phyloP scores from a whole-genome alignment of 1,284 basidiomycete species.

The Pascua sp. region DNA sequence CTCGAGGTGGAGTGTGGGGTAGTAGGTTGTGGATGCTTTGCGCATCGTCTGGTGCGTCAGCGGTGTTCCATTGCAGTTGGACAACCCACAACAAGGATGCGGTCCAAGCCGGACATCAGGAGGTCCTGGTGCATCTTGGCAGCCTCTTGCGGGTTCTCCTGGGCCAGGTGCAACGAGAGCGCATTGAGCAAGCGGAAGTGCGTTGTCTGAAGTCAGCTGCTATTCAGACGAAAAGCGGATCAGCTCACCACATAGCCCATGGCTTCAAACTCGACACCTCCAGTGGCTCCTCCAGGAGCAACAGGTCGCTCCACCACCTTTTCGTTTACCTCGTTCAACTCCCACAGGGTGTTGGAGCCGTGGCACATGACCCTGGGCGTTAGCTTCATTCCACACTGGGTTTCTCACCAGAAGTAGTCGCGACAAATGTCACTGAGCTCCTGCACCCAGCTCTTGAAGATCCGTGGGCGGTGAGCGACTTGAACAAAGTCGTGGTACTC shows the following conservation, averaged over 20 bases:
- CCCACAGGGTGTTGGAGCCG: conserved; percentile 85
- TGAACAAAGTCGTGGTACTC: conserved; percentile 80
- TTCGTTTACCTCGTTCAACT: conserved; percentile 74
- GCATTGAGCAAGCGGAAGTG: conserved; percentile 81
- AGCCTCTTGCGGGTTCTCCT: conserved; percentile 62
- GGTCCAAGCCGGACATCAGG: conserved; percentile 81
- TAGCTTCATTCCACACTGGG: not conserved
- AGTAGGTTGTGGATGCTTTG: conserved; percentile 87
- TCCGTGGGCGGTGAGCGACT: conserved; percentile 70
- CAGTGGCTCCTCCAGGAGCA: conserved; percentile 96
- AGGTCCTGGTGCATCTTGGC: conserved; percentile 76
- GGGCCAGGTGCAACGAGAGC: conserved; percentile 61
- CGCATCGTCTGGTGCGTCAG: conserved; percentile 66
- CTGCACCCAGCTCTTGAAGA: conserved; percentile 86
- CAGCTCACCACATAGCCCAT: conserved; percentile 83
- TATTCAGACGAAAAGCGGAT: too few species aligned
- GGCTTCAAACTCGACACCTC: conserved; percentile 95
- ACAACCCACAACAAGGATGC: conserved; percentile 43
- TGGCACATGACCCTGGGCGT: conserved; percentile 81
- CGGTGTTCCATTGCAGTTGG: not conserved
- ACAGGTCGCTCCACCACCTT: conserved; percentile 80
- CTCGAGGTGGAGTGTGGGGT: conserved; percentile 87
- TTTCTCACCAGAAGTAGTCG: conserved; percentile 81
- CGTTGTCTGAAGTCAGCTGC: conserved; percentile 59
- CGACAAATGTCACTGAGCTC: conserved; percentile 85